phyloP scores from a whole-genome alignment of 2,329 filamentous ascomycete genomes.

The Sclerotinia minor region DNA sequence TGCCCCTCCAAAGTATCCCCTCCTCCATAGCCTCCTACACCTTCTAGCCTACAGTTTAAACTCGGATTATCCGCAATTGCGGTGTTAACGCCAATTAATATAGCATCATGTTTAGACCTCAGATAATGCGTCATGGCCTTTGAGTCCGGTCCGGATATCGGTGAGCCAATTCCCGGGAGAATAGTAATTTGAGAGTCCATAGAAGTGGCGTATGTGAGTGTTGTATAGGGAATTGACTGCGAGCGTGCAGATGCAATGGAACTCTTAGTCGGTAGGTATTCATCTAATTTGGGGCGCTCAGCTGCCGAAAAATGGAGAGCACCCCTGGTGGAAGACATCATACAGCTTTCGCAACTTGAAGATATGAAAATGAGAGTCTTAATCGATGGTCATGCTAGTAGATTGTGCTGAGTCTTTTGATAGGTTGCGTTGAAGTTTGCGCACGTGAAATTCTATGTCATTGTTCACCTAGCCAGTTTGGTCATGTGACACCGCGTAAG shows the following conservation, averaged over 20 bases:
- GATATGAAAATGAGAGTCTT: background rate
- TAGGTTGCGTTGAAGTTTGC: background rate
- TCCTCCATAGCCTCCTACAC: conserved; percentile 45
- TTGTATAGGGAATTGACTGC: conserved; percentile 55
- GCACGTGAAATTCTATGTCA: background rate
- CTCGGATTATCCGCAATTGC: conserved; percentile 82
- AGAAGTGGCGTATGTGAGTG: conserved; percentile 87
- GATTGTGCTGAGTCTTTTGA: no score
- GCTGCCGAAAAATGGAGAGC: conserved; percentile 11
- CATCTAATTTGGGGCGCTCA: conserved; percentile 3
- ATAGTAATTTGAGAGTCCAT: conserved; percentile 66
- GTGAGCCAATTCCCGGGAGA: conserved; percentile 70
- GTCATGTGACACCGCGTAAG: background rate
- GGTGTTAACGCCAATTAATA: conserved; percentile 82
- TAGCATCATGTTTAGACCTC: conserved; percentile 77
- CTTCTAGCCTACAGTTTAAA: conserved; percentile 73
- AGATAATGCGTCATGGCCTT: conserved; percentile 95
- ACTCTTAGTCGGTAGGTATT: conserved; percentile 21
- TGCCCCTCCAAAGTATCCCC: conserved; percentile 45
- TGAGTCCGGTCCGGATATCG: conserved; percentile 76
- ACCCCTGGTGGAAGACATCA: conserved; percentile 12
- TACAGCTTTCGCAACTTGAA: background rate
- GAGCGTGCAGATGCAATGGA: background rate
- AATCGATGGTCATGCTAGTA: background rate
- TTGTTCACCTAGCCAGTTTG: no score